Percentiles rank a stretch among this genome's conserved stretches.
These are phyloP conservation scores for Phytophthora nicotianae DNA, from an alignment of 352 stramenopile genomes.

Conservation along the genomic window DNA sequence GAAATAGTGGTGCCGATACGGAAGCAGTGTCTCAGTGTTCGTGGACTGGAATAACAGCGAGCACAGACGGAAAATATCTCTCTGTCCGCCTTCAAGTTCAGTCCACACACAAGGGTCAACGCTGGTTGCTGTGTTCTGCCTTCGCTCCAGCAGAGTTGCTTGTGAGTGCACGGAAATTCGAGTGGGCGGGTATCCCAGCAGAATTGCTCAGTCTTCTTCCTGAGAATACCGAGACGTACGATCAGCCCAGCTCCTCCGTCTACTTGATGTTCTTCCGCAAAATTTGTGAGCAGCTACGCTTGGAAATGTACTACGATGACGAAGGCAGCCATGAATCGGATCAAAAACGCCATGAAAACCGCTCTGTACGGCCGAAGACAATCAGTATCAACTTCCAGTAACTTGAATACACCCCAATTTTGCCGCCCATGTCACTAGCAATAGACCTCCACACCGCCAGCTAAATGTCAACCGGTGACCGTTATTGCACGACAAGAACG, in stretches of 20 bases:
- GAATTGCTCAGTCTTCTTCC: constrained; percentile 9
- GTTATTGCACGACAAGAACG: not conserved
- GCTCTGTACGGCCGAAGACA: not conserved
- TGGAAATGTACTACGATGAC: constrained; percentile 6
- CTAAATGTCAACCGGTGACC: not conserved
- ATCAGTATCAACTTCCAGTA: constrained; percentile 15
- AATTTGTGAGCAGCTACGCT: constrained; percentile 16
- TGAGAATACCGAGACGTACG: not conserved
- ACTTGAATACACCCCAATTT: constrained; percentile 10
- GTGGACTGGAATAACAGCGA: constrained; percentile 19
- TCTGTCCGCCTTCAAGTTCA: constrained; percentile 24
- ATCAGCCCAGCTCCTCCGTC: not conserved
- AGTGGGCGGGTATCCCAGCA: constrained; percentile 21
- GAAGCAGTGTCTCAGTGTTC: not conserved
- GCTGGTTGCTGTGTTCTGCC: constrained; percentile 28
- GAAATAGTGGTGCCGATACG: not conserved
- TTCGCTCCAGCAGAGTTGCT: constrained; percentile 31
- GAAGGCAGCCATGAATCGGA: not conserved
- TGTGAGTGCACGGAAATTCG: constrained; percentile 15
- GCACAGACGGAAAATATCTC: constrained; percentile 17
- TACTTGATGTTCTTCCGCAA: constrained; percentile 15
- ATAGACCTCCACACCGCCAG: not conserved
- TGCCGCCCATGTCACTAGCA: constrained; percentile 13
- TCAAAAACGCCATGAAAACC: not conserved
- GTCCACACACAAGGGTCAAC: not conserved